Percentiles rank a stretch among this genome's conserved stretches.
Evolutionary conservation across 116 monocot genomes (phyloP).

Genomic region (Papilionanthe hybrid): DNA sequence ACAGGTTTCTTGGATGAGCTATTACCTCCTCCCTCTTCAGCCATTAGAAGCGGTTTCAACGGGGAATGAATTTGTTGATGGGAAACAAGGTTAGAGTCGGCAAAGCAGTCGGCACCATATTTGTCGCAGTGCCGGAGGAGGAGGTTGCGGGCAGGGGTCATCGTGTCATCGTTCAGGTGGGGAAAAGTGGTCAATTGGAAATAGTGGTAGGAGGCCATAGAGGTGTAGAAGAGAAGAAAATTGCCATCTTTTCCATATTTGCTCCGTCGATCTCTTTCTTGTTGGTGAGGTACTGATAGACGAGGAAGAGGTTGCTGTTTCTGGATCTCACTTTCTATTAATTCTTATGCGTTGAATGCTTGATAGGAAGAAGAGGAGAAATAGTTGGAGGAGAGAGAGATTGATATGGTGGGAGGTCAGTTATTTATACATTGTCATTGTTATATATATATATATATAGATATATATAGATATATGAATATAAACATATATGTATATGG

Average conservation of each 20-base stretch:
- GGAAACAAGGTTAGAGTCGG: not conserved
- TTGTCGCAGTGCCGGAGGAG: conserved; percentile 16
- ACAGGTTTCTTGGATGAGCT: not conserved
- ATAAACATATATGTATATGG: too few species aligned
- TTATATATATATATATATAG: too few species aligned
- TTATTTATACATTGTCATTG: not conserved
- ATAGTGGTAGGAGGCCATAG: too few species aligned
- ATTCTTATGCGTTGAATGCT: conserved; percentile 6
- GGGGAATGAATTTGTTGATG: too few species aligned
- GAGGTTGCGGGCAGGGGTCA: conserved; percentile 32
- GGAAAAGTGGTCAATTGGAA: too few species aligned
- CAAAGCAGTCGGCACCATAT: conserved; percentile 15
- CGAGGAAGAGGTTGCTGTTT: not conserved
- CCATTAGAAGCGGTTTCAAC: conserved; percentile 1
- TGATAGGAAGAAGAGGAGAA: not conserved
- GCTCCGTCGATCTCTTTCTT: not conserved
- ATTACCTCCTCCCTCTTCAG: not conserved
- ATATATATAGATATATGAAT: too few species aligned
- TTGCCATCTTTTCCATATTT: too few species aligned
- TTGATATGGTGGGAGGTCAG: conserved; percentile 1
- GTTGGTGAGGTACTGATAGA: too few species aligned
- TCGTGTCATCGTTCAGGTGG: conserved; percentile 15
- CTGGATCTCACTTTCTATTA: conserved; percentile 12
- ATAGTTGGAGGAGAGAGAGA: conserved; percentile 9
- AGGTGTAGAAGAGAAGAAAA: too few species aligned